Conservation (phyloP, 768 basidiomycete species). For the Russula ochroleuca region DNA sequence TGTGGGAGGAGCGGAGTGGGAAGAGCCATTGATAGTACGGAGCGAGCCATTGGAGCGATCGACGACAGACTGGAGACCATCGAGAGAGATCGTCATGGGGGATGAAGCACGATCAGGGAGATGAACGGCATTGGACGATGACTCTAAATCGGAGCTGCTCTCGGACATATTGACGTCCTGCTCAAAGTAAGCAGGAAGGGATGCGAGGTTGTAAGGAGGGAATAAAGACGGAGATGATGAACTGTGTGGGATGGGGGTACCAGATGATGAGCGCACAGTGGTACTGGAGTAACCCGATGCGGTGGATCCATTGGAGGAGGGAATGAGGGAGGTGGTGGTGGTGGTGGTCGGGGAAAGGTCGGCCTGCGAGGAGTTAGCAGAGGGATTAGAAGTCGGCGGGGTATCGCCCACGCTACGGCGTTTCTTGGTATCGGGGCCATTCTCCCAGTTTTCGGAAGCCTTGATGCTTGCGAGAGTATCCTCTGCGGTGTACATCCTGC, state of each 20-base stretch:
- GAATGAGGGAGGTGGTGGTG: background rate
- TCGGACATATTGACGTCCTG: conserved; percentile 25
- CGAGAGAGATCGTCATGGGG: conserved; percentile 27
- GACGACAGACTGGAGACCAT: conserved; percentile 11
- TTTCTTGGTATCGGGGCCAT: conserved; percentile 27
- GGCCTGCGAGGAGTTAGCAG: conserved; percentile 21
- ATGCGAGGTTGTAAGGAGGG: conserved; percentile 18
- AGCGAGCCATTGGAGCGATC: conserved; percentile 13
- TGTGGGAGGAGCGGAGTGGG: conserved; percentile 27
- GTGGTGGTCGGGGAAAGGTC: conserved; percentile 5
- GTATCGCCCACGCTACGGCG: conserved; percentile 28
- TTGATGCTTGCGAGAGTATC: conserved; percentile 27
- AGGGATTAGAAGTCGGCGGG: conserved; percentile 17
- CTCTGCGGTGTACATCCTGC: conserved; percentile 16
- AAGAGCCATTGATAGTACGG: conserved; percentile 7
- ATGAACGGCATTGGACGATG: conserved; percentile 3
- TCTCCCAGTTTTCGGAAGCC: conserved; percentile 25
- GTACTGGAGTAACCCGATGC: conserved; percentile 17
- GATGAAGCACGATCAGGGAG: conserved; percentile 20
- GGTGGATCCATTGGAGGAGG: conserved; percentile 6
- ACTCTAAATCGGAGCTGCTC: conserved; percentile 10
- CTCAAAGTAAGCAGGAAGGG: conserved; percentile 11
- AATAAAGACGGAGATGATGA: conserved; percentile 19
- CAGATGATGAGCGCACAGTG: conserved; percentile 16
- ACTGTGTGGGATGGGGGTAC: conserved; percentile 18